These are phyloP conservation scores for Xylaria polymorpha DNA, from an alignment of 2,329 filamentous ascomycete species.

Conservation along the genomic window DNA sequence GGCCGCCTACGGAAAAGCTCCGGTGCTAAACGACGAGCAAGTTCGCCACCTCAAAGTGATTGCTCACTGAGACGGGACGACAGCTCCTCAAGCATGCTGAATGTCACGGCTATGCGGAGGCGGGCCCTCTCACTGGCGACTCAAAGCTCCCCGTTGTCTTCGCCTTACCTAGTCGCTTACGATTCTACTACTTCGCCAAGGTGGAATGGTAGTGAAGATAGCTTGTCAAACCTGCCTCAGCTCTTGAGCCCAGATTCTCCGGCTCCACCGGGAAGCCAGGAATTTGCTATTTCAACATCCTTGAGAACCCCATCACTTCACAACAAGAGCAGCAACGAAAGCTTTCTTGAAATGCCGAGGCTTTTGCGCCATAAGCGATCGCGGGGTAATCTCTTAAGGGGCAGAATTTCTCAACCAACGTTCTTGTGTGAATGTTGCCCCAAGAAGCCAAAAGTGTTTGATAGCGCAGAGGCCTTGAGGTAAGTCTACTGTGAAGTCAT, in stretches of 20 bases:
- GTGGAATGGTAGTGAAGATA: constrained; percentile 18
- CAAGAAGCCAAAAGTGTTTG: constrained; percentile 7
- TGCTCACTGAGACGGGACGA: constrained; percentile 6
- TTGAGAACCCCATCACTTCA: constrained; percentile 14
- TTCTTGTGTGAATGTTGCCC: constrained; percentile 17
- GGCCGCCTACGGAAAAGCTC: constrained; percentile 2
- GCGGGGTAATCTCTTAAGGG: neutral
- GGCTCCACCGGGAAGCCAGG: neutral
- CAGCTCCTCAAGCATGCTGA: constrained; percentile 16
- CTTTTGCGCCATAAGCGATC: constrained; percentile 2
- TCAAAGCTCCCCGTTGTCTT: neutral
- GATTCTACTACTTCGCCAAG: constrained; percentile 9
- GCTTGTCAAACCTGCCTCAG: constrained; percentile 15
- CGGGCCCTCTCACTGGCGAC: constrained; percentile 8
- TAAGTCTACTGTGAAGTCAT: neutral
- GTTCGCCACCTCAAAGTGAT: constrained; percentile 16
- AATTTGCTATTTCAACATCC: neutral
- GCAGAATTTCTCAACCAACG: neutral
- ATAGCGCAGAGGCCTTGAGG: constrained; percentile 13
- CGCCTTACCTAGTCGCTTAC: constrained; percentile 11
- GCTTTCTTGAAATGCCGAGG: constrained; percentile 15
- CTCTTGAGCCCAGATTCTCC: constrained; percentile 9
- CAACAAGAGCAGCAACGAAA: constrained; percentile 21
- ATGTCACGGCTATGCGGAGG: constrained; percentile 12
- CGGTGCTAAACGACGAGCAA: constrained; percentile 11